These are phyloP conservation scores for Toxoplasma gondii DNA, from an alignment of 169 alveolate genomes.

Conservation along the genomic window DNA sequence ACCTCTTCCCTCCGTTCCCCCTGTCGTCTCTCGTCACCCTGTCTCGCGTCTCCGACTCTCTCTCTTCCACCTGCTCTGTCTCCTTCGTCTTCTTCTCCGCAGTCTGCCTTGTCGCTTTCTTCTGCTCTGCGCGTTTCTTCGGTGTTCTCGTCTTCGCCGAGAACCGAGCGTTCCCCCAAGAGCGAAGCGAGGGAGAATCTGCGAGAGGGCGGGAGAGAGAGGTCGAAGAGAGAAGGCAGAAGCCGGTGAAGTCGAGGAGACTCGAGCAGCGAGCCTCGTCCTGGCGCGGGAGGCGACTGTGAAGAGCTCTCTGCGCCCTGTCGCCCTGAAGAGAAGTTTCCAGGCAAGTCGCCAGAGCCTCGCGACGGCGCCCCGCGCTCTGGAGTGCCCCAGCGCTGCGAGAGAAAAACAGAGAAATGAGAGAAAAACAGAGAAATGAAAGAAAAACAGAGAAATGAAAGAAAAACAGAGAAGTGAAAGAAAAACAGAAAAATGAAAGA, in stretches of 20 bases:
- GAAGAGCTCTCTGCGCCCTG: background rate
- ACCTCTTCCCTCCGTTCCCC: background rate
- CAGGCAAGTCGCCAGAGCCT: background rate
- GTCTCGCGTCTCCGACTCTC: background rate
- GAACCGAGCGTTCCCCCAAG: conserved; percentile 9
- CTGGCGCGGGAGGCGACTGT: background rate
- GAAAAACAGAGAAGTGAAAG: background rate
- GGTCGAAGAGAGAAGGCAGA: background rate
- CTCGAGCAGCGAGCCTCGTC: background rate
- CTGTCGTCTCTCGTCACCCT: background rate
- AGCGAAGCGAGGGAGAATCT: conserved; percentile 25
- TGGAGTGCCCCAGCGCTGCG: background rate
- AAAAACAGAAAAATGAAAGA: too few species aligned
- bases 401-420: background rate
- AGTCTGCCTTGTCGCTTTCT: background rate
- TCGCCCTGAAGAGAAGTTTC: too few species aligned
- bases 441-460: background rate
- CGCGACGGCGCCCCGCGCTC: background rate
- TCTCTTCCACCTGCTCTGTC: background rate
- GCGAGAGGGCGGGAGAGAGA: background rate
- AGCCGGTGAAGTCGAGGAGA: background rate
- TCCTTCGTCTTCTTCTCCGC: background rate
- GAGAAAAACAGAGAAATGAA: background rate
- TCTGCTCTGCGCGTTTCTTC: background rate
- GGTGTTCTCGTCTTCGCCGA: background rate